A percentile compares a stretch with the other conserved stretches of the same genome.
These are phyloP conservation scores for Sugiyamaella novakii DNA, from an alignment of 1,139 yeast genomes.

Conservation along the genomic window DNA sequence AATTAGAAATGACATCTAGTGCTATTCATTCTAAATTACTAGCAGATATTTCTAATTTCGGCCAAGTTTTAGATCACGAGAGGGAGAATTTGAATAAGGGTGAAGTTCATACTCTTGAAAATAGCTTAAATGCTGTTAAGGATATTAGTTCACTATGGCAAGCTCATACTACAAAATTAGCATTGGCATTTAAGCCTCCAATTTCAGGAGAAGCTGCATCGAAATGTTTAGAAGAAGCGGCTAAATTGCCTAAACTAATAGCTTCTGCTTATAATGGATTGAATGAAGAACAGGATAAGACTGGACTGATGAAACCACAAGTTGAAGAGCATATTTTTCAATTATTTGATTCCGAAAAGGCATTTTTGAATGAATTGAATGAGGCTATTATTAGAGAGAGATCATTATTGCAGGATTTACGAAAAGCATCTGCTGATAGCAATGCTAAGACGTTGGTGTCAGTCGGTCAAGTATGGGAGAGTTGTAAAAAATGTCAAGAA, in stretches of 20 bases:
- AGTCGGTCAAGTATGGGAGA: constrained; percentile 20
- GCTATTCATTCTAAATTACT: constrained; percentile 6
- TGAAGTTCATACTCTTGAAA: constrained; percentile 23
- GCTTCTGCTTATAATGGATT: constrained; percentile 11
- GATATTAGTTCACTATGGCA: constrained; percentile 63
- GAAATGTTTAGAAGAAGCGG: constrained; percentile 53
- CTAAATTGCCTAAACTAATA: constrained; percentile 14
- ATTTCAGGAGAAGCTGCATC: constrained; percentile 54
- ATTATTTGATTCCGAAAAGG: constrained; percentile 10
- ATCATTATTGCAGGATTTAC: constrained; percentile 14
- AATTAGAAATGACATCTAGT: constrained; percentile 3
- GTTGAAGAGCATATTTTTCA: constrained; percentile 5
- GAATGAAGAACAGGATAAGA: constrained; percentile 9
- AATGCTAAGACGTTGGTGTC: constrained; percentile 17
- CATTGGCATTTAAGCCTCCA: constrained; percentile 71
- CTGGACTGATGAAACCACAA: constrained; percentile 13
- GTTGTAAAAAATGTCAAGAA: constrained; percentile 13
- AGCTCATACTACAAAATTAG: constrained; percentile 80
- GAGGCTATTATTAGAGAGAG: constrained; percentile 19
- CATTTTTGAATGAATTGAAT: constrained; percentile 21
- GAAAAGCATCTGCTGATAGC: constrained; percentile 17
- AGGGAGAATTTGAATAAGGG: background rate
- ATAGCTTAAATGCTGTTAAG: constrained; percentile 51
- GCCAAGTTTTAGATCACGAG: constrained; percentile 7
- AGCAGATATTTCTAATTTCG: constrained; percentile 3